Conservation (phyloP, 306 rosid species). For the Myrica gale region DNA sequence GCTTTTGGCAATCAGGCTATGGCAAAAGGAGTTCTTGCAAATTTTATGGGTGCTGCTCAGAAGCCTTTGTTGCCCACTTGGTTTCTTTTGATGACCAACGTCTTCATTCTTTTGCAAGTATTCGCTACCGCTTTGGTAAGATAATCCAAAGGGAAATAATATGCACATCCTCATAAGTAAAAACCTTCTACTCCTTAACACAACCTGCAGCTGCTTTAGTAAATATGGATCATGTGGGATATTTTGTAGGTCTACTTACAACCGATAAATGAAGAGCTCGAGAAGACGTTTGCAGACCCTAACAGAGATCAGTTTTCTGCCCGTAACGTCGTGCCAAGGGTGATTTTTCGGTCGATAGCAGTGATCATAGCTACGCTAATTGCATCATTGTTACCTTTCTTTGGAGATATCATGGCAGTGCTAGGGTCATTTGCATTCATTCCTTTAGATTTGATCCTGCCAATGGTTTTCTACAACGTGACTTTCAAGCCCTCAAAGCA, state of each 20-base stretch:
- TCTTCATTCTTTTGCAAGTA: constrained; percentile 58
- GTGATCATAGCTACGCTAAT: constrained; percentile 56
- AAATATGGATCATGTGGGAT: constrained; percentile 13
- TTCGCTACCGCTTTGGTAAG: constrained; percentile 66
- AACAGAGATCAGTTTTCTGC: constrained; percentile 53
- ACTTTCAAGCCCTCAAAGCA: constrained; percentile 77
- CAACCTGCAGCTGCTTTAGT: not conserved
- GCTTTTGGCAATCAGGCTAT: constrained; percentile 65
- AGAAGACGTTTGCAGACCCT: constrained; percentile 58
- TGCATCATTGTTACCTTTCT: constrained; percentile 86
- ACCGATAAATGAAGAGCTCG: constrained; percentile 75
- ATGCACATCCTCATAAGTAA: not conserved
- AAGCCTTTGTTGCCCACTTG: constrained; percentile 54
- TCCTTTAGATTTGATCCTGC: constrained; percentile 80
- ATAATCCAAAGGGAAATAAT: not conserved
- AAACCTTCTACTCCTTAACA: too few relatives aligned
- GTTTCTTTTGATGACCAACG: constrained; percentile 68
- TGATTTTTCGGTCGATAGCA: constrained; percentile 54
- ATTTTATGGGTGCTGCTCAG: constrained; percentile 37
- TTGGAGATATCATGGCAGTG: constrained; percentile 73
- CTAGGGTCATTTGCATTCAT: constrained; percentile 79
- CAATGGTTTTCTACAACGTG: constrained; percentile 66
- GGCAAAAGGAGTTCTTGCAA: constrained; percentile 45
- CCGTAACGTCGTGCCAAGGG: constrained; percentile 62
- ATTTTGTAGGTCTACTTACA: constrained; percentile 64